Base-by-base conservation (phyloP, 1,284 basidiomycete genomes). In the Cryptococcus sp. region DNA sequence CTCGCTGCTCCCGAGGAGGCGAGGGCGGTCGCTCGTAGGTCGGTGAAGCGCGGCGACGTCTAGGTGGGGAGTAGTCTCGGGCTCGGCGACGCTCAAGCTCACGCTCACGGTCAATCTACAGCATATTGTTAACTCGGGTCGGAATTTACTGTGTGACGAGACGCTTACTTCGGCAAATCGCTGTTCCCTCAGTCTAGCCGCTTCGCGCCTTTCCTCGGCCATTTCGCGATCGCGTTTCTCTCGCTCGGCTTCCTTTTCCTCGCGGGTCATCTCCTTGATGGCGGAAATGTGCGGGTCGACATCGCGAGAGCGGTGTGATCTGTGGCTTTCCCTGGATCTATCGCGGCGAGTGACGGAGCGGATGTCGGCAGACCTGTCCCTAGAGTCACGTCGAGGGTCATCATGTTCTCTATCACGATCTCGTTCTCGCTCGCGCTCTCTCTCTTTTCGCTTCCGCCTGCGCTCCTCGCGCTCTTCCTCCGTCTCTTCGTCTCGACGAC, bases 41-140 rank as follows among this genome's bases (percentile, higher is more conserved):
- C 22, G 89, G 88, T 10, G 90, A 91, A 35, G 83, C 81, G 47
- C 88, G 85, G 65, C 87, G 64, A 20, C 63, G 66, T 43, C 67
- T 65, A 50, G 69, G 67, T 25, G 73, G 67, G 7, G 62, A 65
- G 25, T 55, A 52, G 23, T 46, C 84, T 42, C 60, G 51, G 45
- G 52, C 27, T 20, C 16, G 27, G 19, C 66, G 56, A 41, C 64
- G 48, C n/a, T 69, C 69, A 20, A 60, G 54, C 20, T 52, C 59
- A 20, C 66, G 57, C 20, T 71, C 63, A 39, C 64, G 54, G 56
- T 71, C 68, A 52, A 65, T 59, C 62, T 65, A 40, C 16, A 16
- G 38, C 54, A 23, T 13, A 39, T 52, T 25, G 57, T 46, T 23
- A 22, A n/a, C 25, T 25, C 23, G 40, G 22, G 40, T n/a, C 20